Evolutionary conservation across 2,329 filamentous ascomycete genomes (phyloP).

Genomic region (Neofusicoccum umdonicola): DNA sequence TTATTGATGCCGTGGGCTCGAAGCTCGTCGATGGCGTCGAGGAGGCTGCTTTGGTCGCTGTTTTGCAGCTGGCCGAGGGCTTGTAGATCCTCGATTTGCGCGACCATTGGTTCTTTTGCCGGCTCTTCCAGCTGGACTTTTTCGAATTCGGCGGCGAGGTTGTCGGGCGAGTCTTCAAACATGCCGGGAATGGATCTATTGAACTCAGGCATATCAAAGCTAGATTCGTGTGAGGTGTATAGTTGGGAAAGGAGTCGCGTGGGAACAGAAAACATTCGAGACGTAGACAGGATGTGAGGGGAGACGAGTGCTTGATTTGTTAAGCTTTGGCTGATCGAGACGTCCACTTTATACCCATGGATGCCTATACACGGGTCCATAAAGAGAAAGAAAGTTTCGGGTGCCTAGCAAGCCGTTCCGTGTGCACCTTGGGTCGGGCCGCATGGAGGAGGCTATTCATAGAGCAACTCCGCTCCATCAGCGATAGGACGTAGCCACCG

Average conservation of each 20-base stretch:
- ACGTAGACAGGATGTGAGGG: background rate
- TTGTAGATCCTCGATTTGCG: background rate
- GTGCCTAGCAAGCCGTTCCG: background rate
- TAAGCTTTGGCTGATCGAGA: background rate
- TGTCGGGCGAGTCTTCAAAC: background rate
- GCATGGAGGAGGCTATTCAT: background rate
- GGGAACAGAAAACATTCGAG: background rate
- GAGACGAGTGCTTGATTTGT: background rate
- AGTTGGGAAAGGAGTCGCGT: background rate
- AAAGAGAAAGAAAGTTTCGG: background rate
- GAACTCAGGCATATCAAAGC: background rate
- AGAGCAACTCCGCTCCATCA: background rate
- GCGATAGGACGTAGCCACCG: background rate
- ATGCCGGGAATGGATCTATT: background rate
- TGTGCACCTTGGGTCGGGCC: background rate
- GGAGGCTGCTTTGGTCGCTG: slow-evolving; percentile 39
- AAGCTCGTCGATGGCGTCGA: slow-evolving; percentile 56
- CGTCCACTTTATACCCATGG: background rate
- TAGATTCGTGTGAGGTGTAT: background rate
- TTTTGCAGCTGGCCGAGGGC: slow-evolving; percentile 29
- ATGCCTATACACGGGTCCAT: background rate
- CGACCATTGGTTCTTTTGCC: background rate
- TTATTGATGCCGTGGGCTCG: slow-evolving; percentile 44
- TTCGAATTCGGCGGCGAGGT: background rate
- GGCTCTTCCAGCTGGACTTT: background rate